A percentile compares a stretch with the other conserved stretches of the same genome.
These are phyloP conservation scores for Microdochium bolleyi DNA, from an alignment of 2,329 filamentous ascomycete genomes.

Conservation along the genomic window DNA sequence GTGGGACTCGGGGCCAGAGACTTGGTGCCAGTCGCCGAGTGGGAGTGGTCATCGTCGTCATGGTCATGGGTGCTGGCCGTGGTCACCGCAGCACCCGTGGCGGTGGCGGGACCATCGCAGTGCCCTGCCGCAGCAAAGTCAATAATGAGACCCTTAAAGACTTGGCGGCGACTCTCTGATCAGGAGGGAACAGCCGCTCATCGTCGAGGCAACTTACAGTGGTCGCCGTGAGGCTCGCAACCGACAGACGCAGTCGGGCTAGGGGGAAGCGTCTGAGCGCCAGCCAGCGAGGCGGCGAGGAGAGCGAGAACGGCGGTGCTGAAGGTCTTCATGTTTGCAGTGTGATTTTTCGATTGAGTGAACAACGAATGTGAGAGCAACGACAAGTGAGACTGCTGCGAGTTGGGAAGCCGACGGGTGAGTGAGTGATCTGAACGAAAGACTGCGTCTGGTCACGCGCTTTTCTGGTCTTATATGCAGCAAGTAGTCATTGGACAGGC, in stretches of 20 bases:
- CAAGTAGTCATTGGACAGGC: neutral
- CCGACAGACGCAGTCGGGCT: slow-evolving; percentile 17
- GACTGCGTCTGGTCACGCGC: neutral
- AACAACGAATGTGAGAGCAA: neutral
- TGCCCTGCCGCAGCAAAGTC: slow-evolving; percentile 2
- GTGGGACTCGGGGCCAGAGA: slow-evolving; percentile 18
- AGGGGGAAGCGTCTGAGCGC: slow-evolving; percentile 7
- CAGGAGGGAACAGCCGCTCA: neutral
- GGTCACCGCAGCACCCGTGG: neutral
- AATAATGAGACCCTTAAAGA: neutral
- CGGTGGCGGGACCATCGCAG: slow-evolving; percentile 6
- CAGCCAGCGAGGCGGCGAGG: slow-evolving; percentile 4
- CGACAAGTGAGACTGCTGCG: neutral
- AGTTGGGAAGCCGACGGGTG: neutral
- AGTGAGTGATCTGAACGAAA: neutral
- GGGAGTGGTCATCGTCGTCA: slow-evolving; percentile 1
- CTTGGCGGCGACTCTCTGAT: neutral
- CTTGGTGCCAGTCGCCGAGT: neutral
- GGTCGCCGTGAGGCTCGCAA: slow-evolving; percentile 30
- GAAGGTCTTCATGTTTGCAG: slow-evolving; percentile 7
- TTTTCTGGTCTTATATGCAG: neutral
- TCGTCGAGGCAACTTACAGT: slow-evolving; percentile 14
- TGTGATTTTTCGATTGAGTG: neutral
- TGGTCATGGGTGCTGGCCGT: slow-evolving; percentile 4
- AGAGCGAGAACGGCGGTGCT: slow-evolving; percentile 4